Conservation (phyloP, 345 rosid species). For the Melaleuca quinquenervia region DNA sequence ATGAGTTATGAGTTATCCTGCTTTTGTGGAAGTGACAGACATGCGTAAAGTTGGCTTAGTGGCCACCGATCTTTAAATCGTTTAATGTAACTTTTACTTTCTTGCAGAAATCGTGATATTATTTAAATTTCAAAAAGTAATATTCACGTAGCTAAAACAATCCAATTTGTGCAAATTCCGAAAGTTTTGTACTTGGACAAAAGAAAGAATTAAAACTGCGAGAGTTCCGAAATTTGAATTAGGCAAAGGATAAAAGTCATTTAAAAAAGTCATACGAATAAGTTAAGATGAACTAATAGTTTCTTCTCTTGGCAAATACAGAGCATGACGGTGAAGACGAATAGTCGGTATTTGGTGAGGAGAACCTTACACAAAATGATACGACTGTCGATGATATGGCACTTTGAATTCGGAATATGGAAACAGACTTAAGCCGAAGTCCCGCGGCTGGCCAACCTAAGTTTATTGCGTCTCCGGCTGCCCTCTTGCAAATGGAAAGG, state of each 20-base stretch:
- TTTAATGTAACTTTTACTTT: background rate
- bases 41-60: background rate
- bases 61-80: background rate
- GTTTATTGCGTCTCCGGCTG: background rate
- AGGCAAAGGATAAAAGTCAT: background rate
- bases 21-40: background rate
- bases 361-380: accelerated
- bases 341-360: background rate
- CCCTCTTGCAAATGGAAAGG: background rate
- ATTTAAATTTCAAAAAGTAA: background rate
- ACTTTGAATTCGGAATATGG: background rate
- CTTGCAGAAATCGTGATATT: background rate
- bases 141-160: background rate
- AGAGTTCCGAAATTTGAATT: background rate
- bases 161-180: background rate
- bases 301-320: background rate
- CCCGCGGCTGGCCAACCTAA: background rate
- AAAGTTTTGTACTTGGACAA: background rate
- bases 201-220: background rate
- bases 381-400: accelerated
- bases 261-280: background rate
- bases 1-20: background rate
- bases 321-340: background rate
- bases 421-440: too few relatives aligned
- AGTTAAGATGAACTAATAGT: background rate